A percentile compares a stretch with the other conserved stretches of the same genome.
These are phyloP conservation scores for Neoboletus subvelutipes DNA, from an alignment of 768 basidiomycete genomes.

Conservation along the genomic window DNA sequence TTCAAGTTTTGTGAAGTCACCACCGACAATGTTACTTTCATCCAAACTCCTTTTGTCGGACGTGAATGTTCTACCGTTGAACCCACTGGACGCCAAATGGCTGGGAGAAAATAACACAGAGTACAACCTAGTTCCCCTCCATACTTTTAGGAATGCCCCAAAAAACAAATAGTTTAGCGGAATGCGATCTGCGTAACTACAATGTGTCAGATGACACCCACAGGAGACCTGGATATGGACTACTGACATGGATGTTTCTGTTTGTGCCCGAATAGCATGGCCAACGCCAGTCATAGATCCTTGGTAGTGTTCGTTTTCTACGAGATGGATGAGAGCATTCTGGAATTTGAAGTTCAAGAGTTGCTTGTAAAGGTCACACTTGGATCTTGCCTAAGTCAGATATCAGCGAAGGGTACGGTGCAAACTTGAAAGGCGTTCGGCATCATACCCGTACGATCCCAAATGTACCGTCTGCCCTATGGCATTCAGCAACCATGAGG, in stretches of 20 bases:
- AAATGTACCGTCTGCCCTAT: slow-evolving; percentile 73
- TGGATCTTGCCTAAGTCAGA: slow-evolving; percentile 66
- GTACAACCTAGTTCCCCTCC: slow-evolving; percentile 53
- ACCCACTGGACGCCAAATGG: neutral
- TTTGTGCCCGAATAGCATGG: slow-evolving; percentile 52
- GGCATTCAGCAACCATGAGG: slow-evolving; percentile 80
- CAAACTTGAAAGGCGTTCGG: slow-evolving; percentile 5
- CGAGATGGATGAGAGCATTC: slow-evolving; percentile 58
- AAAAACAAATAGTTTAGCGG: slow-evolving; percentile 39
- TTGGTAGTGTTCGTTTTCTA: slow-evolving; percentile 75
- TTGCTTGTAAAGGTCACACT: slow-evolving; percentile 82
- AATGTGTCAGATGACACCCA: slow-evolving; percentile 9
- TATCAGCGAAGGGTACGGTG: slow-evolving; percentile 7
- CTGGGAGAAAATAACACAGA: slow-evolving; percentile 31
- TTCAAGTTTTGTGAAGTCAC: slow-evolving; percentile 60
- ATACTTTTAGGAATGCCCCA: slow-evolving; percentile 46
- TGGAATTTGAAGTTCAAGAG: slow-evolving; percentile 70
- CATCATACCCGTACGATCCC: slow-evolving; percentile 67
- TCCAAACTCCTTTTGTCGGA: slow-evolving; percentile 38
- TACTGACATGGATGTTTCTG: slow-evolving; percentile 44
- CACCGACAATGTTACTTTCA: slow-evolving; percentile 54
- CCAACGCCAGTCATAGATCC: slow-evolving; percentile 69
- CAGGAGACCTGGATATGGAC: neutral
- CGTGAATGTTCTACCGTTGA: neutral
- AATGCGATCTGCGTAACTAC: slow-evolving; percentile 27